These are phyloP conservation scores for Beauveria asiatica DNA, from an alignment of 2,329 filamentous ascomycete species.

Conservation along the genomic window DNA sequence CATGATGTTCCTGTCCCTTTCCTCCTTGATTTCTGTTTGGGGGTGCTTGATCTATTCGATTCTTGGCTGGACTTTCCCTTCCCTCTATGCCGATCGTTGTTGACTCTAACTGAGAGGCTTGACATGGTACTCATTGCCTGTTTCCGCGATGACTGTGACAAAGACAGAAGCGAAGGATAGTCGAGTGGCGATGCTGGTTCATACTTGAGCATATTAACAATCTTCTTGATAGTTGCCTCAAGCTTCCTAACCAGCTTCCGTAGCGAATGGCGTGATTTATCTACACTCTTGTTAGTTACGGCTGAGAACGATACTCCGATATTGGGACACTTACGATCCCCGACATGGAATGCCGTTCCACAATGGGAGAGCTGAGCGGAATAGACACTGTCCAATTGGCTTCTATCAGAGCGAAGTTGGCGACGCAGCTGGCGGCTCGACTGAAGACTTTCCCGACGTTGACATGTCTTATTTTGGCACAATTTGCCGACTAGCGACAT, in stretches of 20 bases:
- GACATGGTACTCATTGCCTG: constrained; percentile 42
- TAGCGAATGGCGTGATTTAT: constrained; percentile 29
- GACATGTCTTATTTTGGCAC: constrained; percentile 15
- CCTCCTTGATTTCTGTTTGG: background rate
- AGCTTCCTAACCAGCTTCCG: constrained; percentile 35
- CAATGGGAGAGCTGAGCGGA: constrained; percentile 30
- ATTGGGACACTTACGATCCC: constrained; percentile 35
- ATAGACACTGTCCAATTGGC: constrained; percentile 35
- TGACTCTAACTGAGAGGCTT: constrained; percentile 31
- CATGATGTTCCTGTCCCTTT: background rate
- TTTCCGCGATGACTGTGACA: constrained; percentile 39
- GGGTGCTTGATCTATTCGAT: background rate
- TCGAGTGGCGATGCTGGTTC: constrained; percentile 29
- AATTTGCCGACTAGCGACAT: constrained; percentile 32
- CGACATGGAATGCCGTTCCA: constrained; percentile 35
- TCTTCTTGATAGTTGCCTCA: constrained; percentile 30
- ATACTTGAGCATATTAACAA: constrained; percentile 28
- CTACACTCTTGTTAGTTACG: constrained; percentile 18
- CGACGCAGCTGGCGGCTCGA: constrained; percentile 21
- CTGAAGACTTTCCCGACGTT: constrained; percentile 16
- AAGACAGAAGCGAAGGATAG: constrained; percentile 36
- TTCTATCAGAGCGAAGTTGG: constrained; percentile 31
- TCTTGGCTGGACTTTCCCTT: background rate
- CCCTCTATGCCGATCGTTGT: background rate
- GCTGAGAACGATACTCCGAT: background rate